Evolutionary conservation across 441 rosid species (phyloP), one percentile per base, ranked within the genome.

Genomic region (Gossypium gossypioides): DNA sequence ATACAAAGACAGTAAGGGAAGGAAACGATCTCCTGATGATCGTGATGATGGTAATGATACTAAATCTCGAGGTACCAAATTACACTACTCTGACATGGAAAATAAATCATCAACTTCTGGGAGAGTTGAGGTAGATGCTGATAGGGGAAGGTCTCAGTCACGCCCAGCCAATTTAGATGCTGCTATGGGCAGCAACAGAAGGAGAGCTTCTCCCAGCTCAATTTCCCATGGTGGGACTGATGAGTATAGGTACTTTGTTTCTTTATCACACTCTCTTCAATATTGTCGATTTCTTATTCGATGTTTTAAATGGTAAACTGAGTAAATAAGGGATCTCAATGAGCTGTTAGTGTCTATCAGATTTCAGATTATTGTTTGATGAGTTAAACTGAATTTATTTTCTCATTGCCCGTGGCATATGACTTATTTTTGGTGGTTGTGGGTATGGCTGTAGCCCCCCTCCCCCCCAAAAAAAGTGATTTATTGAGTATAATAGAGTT

Each of bases 21-120:
- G 78, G 77, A 91, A 87, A 81, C 87, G 87, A 77, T 88, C 97
- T 72, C 90, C 92, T 7, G 93, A 87, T 69, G 89, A 89, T 69
- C 85, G 57, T 21, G 93, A 87, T 75, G 91, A 89, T 68, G 74
- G 72, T 63, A 69, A 16, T 77, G 95, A 84, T 78, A 69, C 69
- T 75, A 89, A 83, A 79, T 63, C 82, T 72, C 88, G 85, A 83
- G 82, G 79, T 68, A 51, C 44, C 50, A 87, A 75, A 60, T 51
- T 71, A 63, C 68, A 79, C 46, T 73, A 78, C 73, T 62, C 83
- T 73, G 88, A 87, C 19, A 18, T 71, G 74, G 93, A 87, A 77
- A 80, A 74, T 75, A 86, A 78, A 74, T 76, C 81, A 56, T 74
- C 78, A 73, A 80, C 82, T 72, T 75, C 84, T 73, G 80, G 79